A percentile compares a stretch with the other conserved stretches of the same genome.
phyloP scores from a whole-genome alignment of 2,329 filamentous ascomycete species.

The Escovopsis sp. region DNA sequence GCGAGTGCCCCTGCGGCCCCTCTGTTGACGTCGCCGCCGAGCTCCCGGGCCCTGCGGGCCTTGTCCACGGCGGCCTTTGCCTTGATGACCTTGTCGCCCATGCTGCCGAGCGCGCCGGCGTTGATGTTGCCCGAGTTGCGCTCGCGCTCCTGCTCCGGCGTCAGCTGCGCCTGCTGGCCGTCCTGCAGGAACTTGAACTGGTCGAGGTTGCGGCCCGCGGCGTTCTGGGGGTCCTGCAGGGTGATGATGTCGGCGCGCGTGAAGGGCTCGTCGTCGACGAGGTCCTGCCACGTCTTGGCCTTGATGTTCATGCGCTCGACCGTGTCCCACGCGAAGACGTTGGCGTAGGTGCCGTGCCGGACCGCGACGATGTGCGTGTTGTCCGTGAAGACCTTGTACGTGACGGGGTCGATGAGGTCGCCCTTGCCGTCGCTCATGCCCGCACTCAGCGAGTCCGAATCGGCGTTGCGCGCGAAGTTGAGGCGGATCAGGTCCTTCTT shows the following conservation, averaged over 20 bases:
- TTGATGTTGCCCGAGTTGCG: constrained; percentile 59
- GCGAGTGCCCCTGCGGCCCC: constrained; percentile 25
- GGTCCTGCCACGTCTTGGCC: constrained; percentile 85
- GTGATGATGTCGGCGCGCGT: constrained; percentile 86
- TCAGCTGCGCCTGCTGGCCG: constrained; percentile 53
- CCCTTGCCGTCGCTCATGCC: constrained; percentile 40
- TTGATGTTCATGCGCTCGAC: constrained; percentile 93
- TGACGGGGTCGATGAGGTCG: constrained; percentile 91
- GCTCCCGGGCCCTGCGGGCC: constrained; percentile 59
- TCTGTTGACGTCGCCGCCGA: constrained; percentile 43
- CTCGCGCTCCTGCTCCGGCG: constrained; percentile 56
- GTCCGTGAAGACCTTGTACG: constrained; percentile 93
- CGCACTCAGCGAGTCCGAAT: constrained; percentile 36
- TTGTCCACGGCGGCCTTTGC: constrained; percentile 91
- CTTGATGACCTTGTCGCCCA: constrained; percentile 68
- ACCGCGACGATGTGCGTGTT: constrained; percentile 95
- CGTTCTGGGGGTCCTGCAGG: constrained; percentile 86
- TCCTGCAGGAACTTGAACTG: constrained; percentile 83
- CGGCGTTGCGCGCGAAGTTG: constrained; percentile 82
- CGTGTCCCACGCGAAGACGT: constrained; percentile 94
- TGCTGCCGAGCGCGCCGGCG: constrained; percentile 60
- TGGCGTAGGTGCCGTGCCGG: constrained; percentile 65
- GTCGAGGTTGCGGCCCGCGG: constrained; percentile 66
- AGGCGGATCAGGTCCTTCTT: constrained; percentile 78
- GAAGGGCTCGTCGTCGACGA: constrained; percentile 79